These are phyloP conservation scores for Neofusicoccum sp. DNA, from an alignment of 2,329 filamentous ascomycete genomes.

Conservation along the genomic window DNA sequence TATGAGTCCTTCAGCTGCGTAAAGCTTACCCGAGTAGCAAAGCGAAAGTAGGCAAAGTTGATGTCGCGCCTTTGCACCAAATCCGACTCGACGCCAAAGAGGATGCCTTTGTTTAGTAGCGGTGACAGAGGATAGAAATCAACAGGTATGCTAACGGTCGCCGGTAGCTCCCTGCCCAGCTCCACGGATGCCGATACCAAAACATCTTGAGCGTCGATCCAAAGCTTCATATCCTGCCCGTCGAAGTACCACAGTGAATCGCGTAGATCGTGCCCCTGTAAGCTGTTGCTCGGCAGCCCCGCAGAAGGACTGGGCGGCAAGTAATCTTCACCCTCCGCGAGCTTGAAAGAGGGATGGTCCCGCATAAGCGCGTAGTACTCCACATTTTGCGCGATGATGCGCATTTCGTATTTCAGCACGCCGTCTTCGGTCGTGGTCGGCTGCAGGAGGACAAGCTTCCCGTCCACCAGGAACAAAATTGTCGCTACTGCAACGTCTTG, in stretches of 20 bases:
- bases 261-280: conserved; percentile 61
- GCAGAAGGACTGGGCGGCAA: conserved; percentile 49
- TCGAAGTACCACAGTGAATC: conserved; percentile 97
- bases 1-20: not conserved
- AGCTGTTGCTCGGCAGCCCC: conserved; percentile 47
- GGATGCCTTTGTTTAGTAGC: conserved; percentile 83
- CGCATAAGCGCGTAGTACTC: conserved; percentile 94
- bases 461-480: conserved; percentile 94
- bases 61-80: conserved; percentile 91
- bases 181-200: conserved; percentile 70
- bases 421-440: conserved; percentile 81
- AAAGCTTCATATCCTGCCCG: conserved; percentile 80
- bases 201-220: conserved; percentile 86
- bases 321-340: conserved; percentile 49
- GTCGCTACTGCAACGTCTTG: conserved; percentile 93
- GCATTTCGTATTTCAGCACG: conserved; percentile 96
- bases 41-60: conserved; percentile 86
- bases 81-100: conserved; percentile 89
- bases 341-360: conserved; percentile 66
- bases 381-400: conserved; percentile 91
- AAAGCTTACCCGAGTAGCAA: conserved; percentile 75
- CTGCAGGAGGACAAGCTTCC: conserved; percentile 89
- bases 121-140: conserved; percentile 95
- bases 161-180: conserved; percentile 68
- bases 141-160: conserved; percentile 75